Evolutionary conservation across 345 rosid genomes (phyloP), one percentile per base, ranked within the genome.

Genomic region (Luvunga scandens): DNA sequence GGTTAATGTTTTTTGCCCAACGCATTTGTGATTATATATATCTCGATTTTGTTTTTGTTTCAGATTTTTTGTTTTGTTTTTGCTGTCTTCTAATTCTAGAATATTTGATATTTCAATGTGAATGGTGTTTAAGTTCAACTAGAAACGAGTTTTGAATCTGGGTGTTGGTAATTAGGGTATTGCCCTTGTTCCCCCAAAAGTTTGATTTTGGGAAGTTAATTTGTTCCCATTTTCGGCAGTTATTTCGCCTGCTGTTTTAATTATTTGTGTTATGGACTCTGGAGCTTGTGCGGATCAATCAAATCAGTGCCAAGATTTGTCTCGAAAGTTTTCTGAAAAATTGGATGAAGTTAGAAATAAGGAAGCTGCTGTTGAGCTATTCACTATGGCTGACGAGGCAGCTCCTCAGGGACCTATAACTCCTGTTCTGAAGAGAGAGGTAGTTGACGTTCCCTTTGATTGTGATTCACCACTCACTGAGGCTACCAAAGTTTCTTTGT

Each of bases 371-470:
- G 62, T 38, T 72, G 77, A 81, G n/a, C n/a, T 57, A 24, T 66
- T 76, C 18, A 28, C 45, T 5, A 21, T 64, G 42, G 38, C 69
- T 4, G 57, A 38, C 28, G 36, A 71, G 27, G 56, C 27, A 25
- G 72, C 59, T 68, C 74, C 81, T 72, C 79, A 81, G 7, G 83
- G 72, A 19, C 88, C 88, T 22, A 72, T 71, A 6, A 90, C 91
- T 67, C 90, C 86, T 25, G 89, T 83, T 71, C 38, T 79, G 1
- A 70, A 53, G 59, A 81, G 86, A 79, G 90, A 89, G 80, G 81
- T 64, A 39, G 84, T 87, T 65, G 88, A 87, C 67, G 61, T 73
- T 45, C 76, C 78, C 33, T 63, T 79, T 28, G 85, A 81, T 73
- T 57, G 69, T 62, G 80, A 48, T 45, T 83, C 88, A 68, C 86